These are phyloP conservation scores for Phoma sp. DNA, from an alignment of 2,329 filamentous ascomycete species.

Conservation along the genomic window DNA sequence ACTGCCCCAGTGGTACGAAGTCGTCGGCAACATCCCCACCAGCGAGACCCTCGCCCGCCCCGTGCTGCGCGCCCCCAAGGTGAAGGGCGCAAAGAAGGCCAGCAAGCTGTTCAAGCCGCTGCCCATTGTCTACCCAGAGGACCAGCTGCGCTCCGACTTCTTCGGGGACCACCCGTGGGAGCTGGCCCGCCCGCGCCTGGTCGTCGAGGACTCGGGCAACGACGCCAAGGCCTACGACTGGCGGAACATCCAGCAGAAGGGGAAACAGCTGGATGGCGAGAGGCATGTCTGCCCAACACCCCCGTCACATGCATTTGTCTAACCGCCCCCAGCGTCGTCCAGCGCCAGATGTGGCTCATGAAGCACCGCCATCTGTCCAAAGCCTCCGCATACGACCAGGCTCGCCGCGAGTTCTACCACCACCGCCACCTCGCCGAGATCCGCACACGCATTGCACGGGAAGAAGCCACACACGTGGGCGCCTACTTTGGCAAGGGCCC, in stretches of 20 bases:
- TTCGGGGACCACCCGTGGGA: slow-evolving; percentile 98
- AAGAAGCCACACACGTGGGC: slow-evolving; percentile 86
- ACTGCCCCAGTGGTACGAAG: slow-evolving; percentile 64
- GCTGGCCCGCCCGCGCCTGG: slow-evolving; percentile 82
- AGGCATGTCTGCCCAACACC: no score
- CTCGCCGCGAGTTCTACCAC: slow-evolving; percentile 88
- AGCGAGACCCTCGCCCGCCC: slow-evolving; percentile 66
- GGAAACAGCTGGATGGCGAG: slow-evolving; percentile 82
- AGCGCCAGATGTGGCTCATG: slow-evolving; percentile 89
- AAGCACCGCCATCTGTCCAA: slow-evolving; percentile 61
- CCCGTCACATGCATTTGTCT: no score
- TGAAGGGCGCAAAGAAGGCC: slow-evolving; percentile 59
- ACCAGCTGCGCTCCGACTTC: slow-evolving; percentile 79
- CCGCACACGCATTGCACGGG: slow-evolving; percentile 79
- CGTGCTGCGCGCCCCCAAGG: slow-evolving; percentile 56
- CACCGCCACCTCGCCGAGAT: slow-evolving; percentile 84
- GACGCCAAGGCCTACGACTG: slow-evolving; percentile 81
- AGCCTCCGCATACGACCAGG: slow-evolving; percentile 80
- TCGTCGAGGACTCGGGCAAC: slow-evolving; percentile 85
- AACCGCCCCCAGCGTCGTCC: slow-evolving; percentile 92
- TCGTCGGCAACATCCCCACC: slow-evolving; percentile 65
- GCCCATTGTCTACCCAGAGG: slow-evolving; percentile 80
- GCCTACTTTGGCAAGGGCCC: slow-evolving; percentile 85
- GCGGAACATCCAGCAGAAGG: slow-evolving; percentile 78
- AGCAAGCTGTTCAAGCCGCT: slow-evolving; percentile 84